Conservation (phyloP, 225 moss, liverwort and hornwort species). For the Rhytidiadelphus loreus region DNA sequence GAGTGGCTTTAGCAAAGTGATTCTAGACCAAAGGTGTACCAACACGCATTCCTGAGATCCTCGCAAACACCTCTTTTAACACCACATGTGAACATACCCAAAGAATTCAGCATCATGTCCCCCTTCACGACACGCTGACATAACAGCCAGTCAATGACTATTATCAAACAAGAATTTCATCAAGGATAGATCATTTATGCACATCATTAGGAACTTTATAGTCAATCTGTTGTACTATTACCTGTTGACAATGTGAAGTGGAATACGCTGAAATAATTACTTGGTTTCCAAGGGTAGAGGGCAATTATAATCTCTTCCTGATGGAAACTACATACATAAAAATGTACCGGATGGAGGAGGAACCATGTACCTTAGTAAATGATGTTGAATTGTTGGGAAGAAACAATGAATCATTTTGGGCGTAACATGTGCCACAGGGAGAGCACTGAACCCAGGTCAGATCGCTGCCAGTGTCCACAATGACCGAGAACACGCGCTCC, state of each 20-base stretch:
- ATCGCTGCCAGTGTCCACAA: slow-evolving; percentile 62
- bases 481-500: slow-evolving; percentile 35
- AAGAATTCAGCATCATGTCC: too few species aligned
- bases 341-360: neutral
- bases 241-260: neutral
- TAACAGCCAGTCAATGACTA: too few species aligned
- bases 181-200: neutral
- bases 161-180: neutral
- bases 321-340: neutral
- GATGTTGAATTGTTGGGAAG: slow-evolving; percentile 36
- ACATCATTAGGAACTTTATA: too few species aligned
- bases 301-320: neutral
- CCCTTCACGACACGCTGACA: too few species aligned
- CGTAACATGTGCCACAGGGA: slow-evolving; percentile 36
- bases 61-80: neutral
- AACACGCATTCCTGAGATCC: neutral
- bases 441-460: slow-evolving; percentile 59
- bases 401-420: slow-evolving; percentile 37
- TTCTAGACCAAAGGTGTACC: neutral
- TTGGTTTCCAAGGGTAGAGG: too few species aligned
- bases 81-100: too few species aligned
- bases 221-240: neutral
- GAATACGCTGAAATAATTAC: too few species aligned
- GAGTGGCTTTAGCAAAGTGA: neutral
- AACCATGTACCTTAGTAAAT: slow-evolving; percentile 27